Evolutionary conservation across 2,329 filamentous ascomycete genomes (phyloP).

Genomic region (Ophiostoma sp.): DNA sequence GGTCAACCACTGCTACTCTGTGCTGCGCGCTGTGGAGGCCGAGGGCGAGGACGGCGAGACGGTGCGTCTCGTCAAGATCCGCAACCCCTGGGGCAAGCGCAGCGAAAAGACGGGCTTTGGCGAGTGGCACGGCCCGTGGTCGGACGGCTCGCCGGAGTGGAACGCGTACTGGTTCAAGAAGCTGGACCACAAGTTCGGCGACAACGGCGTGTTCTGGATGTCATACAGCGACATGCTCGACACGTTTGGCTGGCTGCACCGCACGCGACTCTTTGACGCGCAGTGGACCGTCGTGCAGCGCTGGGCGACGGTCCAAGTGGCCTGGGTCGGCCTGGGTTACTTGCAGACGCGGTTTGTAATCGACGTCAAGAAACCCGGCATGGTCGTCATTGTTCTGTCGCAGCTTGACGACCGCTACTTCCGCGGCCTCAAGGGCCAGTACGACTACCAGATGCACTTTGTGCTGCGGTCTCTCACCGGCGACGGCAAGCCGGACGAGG

Average conservation of each 20-base stretch:
- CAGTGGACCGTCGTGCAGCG: slow-evolving; percentile 42
- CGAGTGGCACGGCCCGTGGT: slow-evolving; percentile 70
- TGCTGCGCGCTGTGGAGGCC: slow-evolving; percentile 44
- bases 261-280: slow-evolving; percentile 44
- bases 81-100: slow-evolving; percentile 66
- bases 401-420: slow-evolving; percentile 46
- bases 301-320: slow-evolving; percentile 41
- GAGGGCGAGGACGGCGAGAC: slow-evolving; percentile 38
- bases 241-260: slow-evolving; percentile 41
- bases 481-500: not conserved
- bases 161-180: slow-evolving; percentile 65
- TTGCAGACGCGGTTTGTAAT: slow-evolving; percentile 42
- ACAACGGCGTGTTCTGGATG: slow-evolving; percentile 56
- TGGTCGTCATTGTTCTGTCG: slow-evolving; percentile 41
- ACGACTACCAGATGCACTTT: slow-evolving; percentile 41
- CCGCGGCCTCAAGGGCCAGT: slow-evolving; percentile 41
- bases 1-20: slow-evolving; percentile 47
- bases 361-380: slow-evolving; percentile 38
- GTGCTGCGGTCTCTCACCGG: slow-evolving; percentile 35
- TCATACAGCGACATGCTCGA: slow-evolving; percentile 41
- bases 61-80: slow-evolving; percentile 40
- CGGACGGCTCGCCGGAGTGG: slow-evolving; percentile 69
- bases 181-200: slow-evolving; percentile 60
- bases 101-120: slow-evolving; percentile 33
- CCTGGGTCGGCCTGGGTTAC: slow-evolving; percentile 42